Evolutionary conservation across 768 basidiomycete genomes (phyloP).

Genomic region (Mrakia frigida): DNA sequence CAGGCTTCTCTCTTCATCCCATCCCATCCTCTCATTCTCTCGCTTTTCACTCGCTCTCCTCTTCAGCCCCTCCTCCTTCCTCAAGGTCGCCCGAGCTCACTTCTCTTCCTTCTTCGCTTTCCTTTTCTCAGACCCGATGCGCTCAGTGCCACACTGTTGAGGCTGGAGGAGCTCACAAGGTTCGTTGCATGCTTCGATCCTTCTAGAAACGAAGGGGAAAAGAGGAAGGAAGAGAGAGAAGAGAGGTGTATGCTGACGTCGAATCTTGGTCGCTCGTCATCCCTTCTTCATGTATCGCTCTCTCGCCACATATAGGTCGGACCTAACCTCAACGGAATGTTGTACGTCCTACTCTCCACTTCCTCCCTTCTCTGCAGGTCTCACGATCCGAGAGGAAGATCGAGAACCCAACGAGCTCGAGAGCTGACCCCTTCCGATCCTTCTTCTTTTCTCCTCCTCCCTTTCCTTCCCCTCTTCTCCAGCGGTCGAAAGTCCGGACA

Average conservation of each 20-base stretch:
- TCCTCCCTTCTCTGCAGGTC: background rate
- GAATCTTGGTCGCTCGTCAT: background rate
- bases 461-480: background rate
- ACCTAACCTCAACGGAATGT: slow-evolving; percentile 85
- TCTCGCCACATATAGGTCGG: slow-evolving; percentile 55
- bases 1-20: background rate
- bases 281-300: background rate
- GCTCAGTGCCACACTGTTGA: slow-evolving; percentile 34
- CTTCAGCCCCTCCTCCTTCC: background rate
- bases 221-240: background rate
- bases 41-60: background rate
- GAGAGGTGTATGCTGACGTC: background rate
- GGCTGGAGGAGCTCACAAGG: slow-evolving; percentile 33
- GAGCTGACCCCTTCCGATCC: background rate
- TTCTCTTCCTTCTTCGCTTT: background rate
- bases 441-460: background rate
- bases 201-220: background rate
- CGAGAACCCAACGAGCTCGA: background rate
- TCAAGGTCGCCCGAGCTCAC: background rate
- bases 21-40: background rate
- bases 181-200: background rate
- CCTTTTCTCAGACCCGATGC: slow-evolving; percentile 23
- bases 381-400: background rate
- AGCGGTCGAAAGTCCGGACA: slow-evolving; percentile 60
- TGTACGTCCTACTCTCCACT: slow-evolving; percentile 38